Base-by-base conservation (phyloP, 1,139 yeast genomes). In the Hansenula sp. region DNA sequence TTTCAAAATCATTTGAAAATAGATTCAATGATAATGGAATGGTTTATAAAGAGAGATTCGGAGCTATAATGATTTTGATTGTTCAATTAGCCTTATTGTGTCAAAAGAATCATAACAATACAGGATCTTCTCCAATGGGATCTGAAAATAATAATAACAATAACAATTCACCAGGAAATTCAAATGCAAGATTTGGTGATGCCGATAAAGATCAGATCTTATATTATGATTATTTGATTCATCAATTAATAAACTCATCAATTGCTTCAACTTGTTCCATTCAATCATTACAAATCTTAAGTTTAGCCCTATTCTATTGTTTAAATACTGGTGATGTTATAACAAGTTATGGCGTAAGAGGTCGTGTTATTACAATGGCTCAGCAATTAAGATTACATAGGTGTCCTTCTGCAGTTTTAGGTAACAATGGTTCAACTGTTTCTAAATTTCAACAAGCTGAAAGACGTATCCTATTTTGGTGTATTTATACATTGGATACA, bases 361-460 rank as follows among this genome's bases (percentile, higher is more conserved):
- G 93, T 37, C 71, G 84, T 54, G 82, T 85, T 8, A 80, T 84
- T 6, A 81, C 90, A 25, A 85, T 87, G 91, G 84, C 93, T 2
- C 96, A 87, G 57, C 94, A 90, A 54, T 67, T 90, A 44, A 78
- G 96, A 54, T 70, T 90, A 42, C 96, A 89, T 60, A 74, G 96
- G 52, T 85, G 96, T 64, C 96, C 96, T 13, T 85, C 91, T 13
- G 91, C 94, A 0, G 91, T 89, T 6, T 65, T 84, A 42, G 76
- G 78, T 3, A 71, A 71, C 15, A 72, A 68, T 41, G 81, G 84
- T 7, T 76, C 79, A 9, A 76, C 76, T 42, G 79, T 79, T 37
- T 72, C 79, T 5, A 71, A 73, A 47, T 66, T 79, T 40, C 90
- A 84, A 68, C 94, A 85, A 63, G 91, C 90, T 50, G 88, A 86